These are phyloP conservation scores for Cunninghamia lanceolata DNA, from an alignment of 75 land plant genomes.

Conservation along the genomic window DNA sequence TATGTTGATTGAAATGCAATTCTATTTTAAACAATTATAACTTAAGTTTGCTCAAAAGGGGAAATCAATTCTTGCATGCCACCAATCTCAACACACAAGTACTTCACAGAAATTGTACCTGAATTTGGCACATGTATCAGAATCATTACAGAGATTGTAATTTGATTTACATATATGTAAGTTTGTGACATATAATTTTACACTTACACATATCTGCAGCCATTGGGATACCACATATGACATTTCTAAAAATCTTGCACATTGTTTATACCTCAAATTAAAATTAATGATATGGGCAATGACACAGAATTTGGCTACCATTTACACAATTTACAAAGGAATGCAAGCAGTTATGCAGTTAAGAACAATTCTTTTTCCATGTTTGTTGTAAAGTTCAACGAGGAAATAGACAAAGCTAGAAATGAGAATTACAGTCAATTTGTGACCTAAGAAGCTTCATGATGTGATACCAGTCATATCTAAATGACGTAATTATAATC, in stretches of 20 bases:
- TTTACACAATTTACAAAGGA: neutral
- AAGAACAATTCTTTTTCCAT: neutral
- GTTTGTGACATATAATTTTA: neutral
- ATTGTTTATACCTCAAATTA: neutral
- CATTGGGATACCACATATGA: neutral
- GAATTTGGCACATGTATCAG: neutral
- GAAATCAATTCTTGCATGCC: neutral
- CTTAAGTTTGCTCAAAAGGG: neutral
- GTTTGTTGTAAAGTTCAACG: neutral
- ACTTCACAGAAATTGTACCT: neutral
- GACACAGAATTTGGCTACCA: neutral
- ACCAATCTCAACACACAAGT: neutral
- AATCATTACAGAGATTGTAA: neutral
- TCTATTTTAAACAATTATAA: neutral
- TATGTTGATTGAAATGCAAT: too few relatives aligned
- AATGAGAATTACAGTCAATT: neutral
- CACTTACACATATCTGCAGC: neutral
- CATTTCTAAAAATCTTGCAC: neutral
- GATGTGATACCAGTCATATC: neutral
- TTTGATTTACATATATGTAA: neutral
- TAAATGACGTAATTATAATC: neutral
- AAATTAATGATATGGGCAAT: neutral
- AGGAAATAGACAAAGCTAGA: neutral
- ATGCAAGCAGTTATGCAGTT: neutral
- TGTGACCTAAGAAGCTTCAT: neutral